These are phyloP conservation scores for Saccharum spontaneum DNA, from an alignment of 176 grass and related monocot genomes.

Conservation along the genomic window DNA sequence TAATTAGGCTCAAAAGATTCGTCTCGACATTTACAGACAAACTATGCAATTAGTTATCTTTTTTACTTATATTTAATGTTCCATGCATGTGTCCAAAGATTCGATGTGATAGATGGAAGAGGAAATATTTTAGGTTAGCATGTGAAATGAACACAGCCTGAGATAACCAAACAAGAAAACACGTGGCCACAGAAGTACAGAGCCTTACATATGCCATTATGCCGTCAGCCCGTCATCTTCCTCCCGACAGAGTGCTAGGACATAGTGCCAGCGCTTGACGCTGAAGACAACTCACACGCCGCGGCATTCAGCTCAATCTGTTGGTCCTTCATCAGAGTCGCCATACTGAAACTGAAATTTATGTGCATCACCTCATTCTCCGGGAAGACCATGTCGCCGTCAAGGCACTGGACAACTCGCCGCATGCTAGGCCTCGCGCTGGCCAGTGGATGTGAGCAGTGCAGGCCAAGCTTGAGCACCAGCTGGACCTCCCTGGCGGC, in stretches of 20 bases:
- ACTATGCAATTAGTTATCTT: no score
- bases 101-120: no score
- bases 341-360: background rate
- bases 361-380: background rate
- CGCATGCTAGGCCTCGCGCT: slow-evolving; percentile 35
- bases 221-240: background rate
- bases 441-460: slow-evolving; percentile 29
- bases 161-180: background rate
- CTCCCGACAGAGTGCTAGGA: slow-evolving; percentile 29
- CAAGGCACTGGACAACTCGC: slow-evolving; percentile 24
- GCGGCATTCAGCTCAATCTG: background rate
- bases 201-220: background rate
- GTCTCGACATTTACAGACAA: no score
- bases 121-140: no score
- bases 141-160: no score
- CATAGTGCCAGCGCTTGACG: slow-evolving; percentile 26
- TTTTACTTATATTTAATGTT: no score
- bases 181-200: background rate
- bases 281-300: background rate
- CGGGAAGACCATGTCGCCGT: slow-evolving; percentile 1
- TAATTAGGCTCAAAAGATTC: no score
- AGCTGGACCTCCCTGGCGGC: background rate
- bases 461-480: slow-evolving; percentile 35
- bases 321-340: background rate
- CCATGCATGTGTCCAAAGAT: no score